Evolutionary conservation across 2,329 filamentous ascomycete species (phyloP).

Genomic region (Celoporthe dispersa): DNA sequence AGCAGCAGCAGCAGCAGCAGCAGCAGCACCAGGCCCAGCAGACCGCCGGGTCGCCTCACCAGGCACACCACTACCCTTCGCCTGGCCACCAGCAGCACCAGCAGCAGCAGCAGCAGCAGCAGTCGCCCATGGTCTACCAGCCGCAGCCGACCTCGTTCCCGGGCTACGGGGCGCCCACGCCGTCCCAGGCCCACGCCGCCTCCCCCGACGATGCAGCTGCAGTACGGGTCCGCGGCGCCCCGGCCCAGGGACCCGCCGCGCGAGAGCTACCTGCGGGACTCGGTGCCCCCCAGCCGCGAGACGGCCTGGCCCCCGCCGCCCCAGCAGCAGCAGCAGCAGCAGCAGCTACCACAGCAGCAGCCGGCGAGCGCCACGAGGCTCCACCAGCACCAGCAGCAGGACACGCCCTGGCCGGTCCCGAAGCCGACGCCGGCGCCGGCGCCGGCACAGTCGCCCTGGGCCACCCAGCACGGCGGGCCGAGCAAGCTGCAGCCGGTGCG

Average conservation of each 20-base stretch:
- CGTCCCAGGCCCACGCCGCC: constrained; percentile 49
- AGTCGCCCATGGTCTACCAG: constrained; percentile 35
- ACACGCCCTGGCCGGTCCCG: constrained; percentile 41
- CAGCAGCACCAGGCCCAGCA: constrained; percentile 36
- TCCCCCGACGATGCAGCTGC: constrained; percentile 59
- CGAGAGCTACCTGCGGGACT: constrained; percentile 46
- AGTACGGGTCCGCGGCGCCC: constrained; percentile 46
- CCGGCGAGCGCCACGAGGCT: constrained; percentile 34
- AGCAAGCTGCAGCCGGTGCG: constrained; percentile 43
- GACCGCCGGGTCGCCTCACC: constrained; percentile 38
- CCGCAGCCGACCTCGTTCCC: constrained; percentile 46
- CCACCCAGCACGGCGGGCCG: constrained; percentile 42
- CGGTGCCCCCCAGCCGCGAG: constrained; percentile 43
- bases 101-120: constrained; percentile 28
- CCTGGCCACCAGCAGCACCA: constrained; percentile 24
- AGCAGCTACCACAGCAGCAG: constrained; percentile 26
- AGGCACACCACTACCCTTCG: constrained; percentile 35
- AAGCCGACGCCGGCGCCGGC: constrained; percentile 40
- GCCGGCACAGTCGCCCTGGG: constrained; percentile 45
- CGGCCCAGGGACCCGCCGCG: constrained; percentile 20
- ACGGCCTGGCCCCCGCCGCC: constrained; percentile 40
- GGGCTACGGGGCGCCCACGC: constrained; percentile 49
- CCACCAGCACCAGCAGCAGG: too few relatives aligned
- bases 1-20: constrained; percentile 30
- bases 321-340: constrained; percentile 28